phyloP scores from a whole-genome alignment of 1,284 basidiomycete genomes.

The Trichosporon asahii region DNA sequence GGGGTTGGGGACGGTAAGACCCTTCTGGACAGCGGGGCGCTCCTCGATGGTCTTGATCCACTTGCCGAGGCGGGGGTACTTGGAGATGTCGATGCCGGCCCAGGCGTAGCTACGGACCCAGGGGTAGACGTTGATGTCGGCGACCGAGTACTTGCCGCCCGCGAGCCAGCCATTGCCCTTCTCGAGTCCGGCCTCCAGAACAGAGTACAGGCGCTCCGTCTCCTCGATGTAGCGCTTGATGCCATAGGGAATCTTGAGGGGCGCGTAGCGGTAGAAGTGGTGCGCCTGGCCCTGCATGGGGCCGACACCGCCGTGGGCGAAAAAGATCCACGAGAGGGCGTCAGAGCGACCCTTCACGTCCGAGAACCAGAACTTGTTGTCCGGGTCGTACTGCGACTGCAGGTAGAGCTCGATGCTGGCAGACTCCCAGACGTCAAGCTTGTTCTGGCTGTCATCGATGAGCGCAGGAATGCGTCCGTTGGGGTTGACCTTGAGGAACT shows the following conservation, averaged over 20 bases:
- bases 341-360: constrained; percentile 56
- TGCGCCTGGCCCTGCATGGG: constrained; percentile 56
- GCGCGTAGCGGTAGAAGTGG: constrained; percentile 52
- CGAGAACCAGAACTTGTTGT: constrained; percentile 60
- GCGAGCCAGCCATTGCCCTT: constrained; percentile 59
- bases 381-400: constrained; percentile 58
- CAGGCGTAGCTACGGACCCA: constrained; percentile 58
- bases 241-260: constrained; percentile 51
- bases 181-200: constrained; percentile 66
- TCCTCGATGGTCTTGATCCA: constrained; percentile 55
- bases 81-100: constrained; percentile 58
- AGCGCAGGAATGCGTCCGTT: constrained; percentile 63
- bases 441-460: constrained; percentile 51
- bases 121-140: constrained; percentile 47
- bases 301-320: constrained; percentile 54
- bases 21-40: constrained; percentile 53
- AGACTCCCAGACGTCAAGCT: constrained; percentile 66
- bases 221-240: constrained; percentile 68
- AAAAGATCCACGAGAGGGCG: constrained; percentile 76
- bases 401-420: constrained; percentile 66
- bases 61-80: constrained; percentile 60
- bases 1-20: constrained; percentile 42
- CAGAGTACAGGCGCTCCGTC: constrained; percentile 70
- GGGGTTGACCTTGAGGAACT: constrained; percentile 64
- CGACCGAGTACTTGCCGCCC: constrained; percentile 65